Evolutionary conservation across 768 basidiomycete species (phyloP), one percentile per base, ranked within the genome.

Genomic region (Russula brevipes): DNA sequence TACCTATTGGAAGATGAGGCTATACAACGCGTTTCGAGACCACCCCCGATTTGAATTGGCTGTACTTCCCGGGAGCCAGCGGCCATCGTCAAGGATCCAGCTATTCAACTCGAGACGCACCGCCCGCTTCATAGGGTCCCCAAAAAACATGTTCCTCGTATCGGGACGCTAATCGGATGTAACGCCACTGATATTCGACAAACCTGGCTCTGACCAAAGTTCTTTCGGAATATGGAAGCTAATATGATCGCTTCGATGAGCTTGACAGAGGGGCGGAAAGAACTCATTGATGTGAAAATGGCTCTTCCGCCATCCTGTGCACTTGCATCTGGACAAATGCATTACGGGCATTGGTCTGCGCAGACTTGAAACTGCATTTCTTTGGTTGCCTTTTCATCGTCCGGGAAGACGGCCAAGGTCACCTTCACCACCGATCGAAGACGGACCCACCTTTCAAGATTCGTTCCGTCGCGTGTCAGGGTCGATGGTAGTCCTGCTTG

Each of bases 171-270:
- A 98, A 78, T 30, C 93, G 83, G 39, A 97, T 86, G 72, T 98
- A 98, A 2, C 95, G 85, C 46, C 75, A 73, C 0, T 91, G 85
- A 72, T 96, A 98, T 72, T 98, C 96, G 12, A 88, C 84, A 71
- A 98, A 94, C 33, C 94, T 83, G 69, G 88, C 82, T 10, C 95
- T 87, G 8, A 99, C 91, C 65, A 91, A 78, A 45, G 24, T 84
- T 79, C 75, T 98, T 96, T 35, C 95, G 94, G 70, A 89, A 94
- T n/a, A 69, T 97, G 96, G 57, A 88, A 86, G n/a, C 87, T 83
- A 45, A 98, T 95, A 24, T 1, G 24, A 24, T 24, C 24, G 24
- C 24, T 24, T 24, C 24, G 24, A 24, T 24, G 24, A 24, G 24
- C 24, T 24, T 24, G 24, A 24, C 1, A 24, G 1, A 24, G 24